phyloP scores from a whole-genome alignment of 2,329 filamentous ascomycete genomes.

The Emergomyces orientalis region DNA sequence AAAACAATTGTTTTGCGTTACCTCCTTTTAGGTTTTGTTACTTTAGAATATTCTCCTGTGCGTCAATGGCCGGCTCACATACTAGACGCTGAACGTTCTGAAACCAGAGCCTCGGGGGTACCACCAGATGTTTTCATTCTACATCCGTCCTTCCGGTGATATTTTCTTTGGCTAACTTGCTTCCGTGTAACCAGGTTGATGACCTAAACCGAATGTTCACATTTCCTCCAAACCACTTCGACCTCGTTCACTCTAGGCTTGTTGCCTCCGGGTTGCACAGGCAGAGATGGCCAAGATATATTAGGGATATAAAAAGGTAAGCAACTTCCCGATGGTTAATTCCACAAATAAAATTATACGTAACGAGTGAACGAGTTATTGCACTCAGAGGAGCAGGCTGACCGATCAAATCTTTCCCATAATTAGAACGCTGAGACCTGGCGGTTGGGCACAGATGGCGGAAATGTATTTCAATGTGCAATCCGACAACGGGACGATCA shows the following conservation, averaged over 20 bases:
- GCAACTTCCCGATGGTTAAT: slow-evolving; percentile 9
- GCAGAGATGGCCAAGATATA: slow-evolving; percentile 63
- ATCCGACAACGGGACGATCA: slow-evolving; percentile 72
- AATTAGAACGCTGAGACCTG: slow-evolving; percentile 55
- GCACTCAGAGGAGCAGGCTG: not conserved
- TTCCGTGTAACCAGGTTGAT: slow-evolving; percentile 43
- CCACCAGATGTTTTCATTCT: not conserved
- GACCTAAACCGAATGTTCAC: slow-evolving; percentile 62
- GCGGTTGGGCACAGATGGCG: slow-evolving; percentile 82
- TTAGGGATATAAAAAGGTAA: slow-evolving; percentile 60
- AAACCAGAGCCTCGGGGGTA: not conserved
- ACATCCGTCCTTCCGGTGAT: not conserved
- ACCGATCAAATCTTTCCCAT: not conserved
- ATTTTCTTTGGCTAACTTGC: slow-evolving; percentile 15
- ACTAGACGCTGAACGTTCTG: too few species aligned
- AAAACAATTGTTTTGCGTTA: not conserved
- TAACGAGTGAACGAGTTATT: not conserved
- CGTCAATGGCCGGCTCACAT: not conserved
- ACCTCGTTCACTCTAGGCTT: slow-evolving; percentile 67
- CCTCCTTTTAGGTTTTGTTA: not conserved
- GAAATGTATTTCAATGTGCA: slow-evolving; percentile 80
- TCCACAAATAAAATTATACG: not conserved
- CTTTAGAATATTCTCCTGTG: not conserved
- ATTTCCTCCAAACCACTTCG: slow-evolving; percentile 63
- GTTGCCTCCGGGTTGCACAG: slow-evolving; percentile 56